Evolutionary conservation across 768 basidiomycete genomes (phyloP).

Genomic region (Suillus luteus): DNA sequence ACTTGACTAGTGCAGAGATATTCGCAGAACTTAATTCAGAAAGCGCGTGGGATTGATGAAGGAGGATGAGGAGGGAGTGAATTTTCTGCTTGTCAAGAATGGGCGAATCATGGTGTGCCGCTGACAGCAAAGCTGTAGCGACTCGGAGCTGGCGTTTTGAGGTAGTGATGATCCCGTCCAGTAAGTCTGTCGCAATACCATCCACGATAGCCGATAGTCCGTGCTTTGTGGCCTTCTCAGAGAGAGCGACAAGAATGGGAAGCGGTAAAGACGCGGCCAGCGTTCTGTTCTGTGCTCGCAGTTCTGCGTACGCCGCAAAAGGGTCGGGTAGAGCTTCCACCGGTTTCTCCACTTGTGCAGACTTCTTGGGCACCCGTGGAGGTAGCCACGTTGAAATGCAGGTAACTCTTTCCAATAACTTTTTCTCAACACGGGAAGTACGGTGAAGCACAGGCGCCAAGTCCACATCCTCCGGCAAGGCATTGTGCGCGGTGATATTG

Average conservation of each 20-base stretch:
- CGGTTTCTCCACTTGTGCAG: slow-evolving; percentile 16
- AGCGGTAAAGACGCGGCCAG: slow-evolving; percentile 27
- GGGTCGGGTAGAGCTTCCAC: slow-evolving; percentile 25
- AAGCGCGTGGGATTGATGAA: slow-evolving; percentile 12
- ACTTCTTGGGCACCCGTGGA: slow-evolving; percentile 21
- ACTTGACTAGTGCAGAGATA: slow-evolving; percentile 23
- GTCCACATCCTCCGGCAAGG: slow-evolving; percentile 12
- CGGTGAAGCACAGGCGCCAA: slow-evolving; percentile 11
- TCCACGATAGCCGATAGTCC: slow-evolving; percentile 37
- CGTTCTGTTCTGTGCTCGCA: slow-evolving; percentile 30
- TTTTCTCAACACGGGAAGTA: slow-evolving; percentile 14
- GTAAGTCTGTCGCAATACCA: slow-evolving; percentile 43
- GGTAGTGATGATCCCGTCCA: slow-evolving; percentile 31
- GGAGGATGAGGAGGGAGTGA: slow-evolving; percentile 23
- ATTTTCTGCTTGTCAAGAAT: slow-evolving; percentile 27
- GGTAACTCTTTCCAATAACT: slow-evolving; percentile 29
- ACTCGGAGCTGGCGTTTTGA: slow-evolving; percentile 25
- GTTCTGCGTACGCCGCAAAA: slow-evolving; percentile 29
- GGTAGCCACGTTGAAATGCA: slow-evolving; percentile 31
- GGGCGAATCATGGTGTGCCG: slow-evolving; percentile 21
- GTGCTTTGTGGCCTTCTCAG: slow-evolving; percentile 31
- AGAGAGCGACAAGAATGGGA: slow-evolving; percentile 32
- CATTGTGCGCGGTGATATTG: slow-evolving; percentile 19
- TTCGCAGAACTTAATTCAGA: slow-evolving; percentile 18
- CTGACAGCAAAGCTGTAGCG: slow-evolving; percentile 30